These are phyloP conservation scores for Blepharisma undulans DNA, from an alignment of 169 alveolate genomes.

Conservation along the genomic window DNA sequence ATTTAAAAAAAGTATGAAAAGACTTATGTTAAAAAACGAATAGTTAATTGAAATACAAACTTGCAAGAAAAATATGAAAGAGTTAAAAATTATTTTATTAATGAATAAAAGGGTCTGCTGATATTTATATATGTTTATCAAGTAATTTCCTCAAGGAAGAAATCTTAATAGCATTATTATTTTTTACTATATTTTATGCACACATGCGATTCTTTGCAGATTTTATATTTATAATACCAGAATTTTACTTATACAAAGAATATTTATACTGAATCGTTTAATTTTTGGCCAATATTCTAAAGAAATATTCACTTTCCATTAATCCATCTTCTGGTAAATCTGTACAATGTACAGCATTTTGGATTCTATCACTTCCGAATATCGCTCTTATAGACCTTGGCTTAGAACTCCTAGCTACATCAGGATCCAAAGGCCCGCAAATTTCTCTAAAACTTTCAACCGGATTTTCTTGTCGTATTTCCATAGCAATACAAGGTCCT, in stretches of 20 bases:
- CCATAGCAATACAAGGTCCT: slow-evolving; percentile 89
- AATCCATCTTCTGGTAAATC: slow-evolving; percentile 90
- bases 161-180: neutral
- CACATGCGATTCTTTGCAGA: too few relatives aligned
- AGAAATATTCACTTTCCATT: slow-evolving; percentile 77
- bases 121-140: neutral
- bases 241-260: neutral
- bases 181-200: too few relatives aligned
- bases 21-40: neutral
- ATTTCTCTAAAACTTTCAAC: slow-evolving; percentile 84
- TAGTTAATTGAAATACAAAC: too few relatives aligned
- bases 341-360: slow-evolving; percentile 92
- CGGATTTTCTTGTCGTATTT: slow-evolving; percentile 87
- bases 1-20: neutral
- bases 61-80: neutral
- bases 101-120: too few relatives aligned
- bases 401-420: slow-evolving; percentile 82
- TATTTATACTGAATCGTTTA: too few relatives aligned
- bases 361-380: slow-evolving; percentile 87
- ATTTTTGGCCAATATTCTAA: slow-evolving; percentile 32
- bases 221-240: too few relatives aligned
- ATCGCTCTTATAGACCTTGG: slow-evolving; percentile 89
- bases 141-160: neutral
- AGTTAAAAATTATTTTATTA: neutral
- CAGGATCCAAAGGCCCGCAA: slow-evolving; percentile 92